These are phyloP conservation scores for Monilinia fructicola DNA, from an alignment of 2,329 filamentous ascomycete species.

Conservation along the genomic window DNA sequence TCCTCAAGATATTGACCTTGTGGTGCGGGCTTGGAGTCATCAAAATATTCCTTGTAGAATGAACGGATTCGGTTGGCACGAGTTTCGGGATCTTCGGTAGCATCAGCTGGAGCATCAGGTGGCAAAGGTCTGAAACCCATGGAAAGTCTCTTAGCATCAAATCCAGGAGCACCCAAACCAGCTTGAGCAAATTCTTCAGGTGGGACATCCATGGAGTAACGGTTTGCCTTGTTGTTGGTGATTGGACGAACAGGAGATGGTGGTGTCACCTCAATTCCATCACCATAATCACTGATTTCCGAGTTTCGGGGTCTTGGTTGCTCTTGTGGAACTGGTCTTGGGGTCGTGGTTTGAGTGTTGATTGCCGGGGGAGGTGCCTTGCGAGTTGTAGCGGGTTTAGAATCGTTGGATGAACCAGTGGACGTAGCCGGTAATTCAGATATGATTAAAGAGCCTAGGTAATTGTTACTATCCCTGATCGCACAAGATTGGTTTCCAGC, in stretches of 20 bases:
- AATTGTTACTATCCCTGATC: constrained; percentile 38
- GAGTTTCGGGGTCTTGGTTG: constrained; percentile 46
- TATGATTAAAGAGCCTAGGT: constrained; percentile 36
- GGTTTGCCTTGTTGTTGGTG: constrained; percentile 32
- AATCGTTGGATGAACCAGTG: constrained; percentile 10
- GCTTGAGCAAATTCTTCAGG: constrained; percentile 42
- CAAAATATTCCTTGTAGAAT: constrained; percentile 99
- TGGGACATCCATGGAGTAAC: constrained; percentile 42
- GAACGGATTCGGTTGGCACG: constrained; percentile 95
- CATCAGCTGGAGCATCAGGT: constrained; percentile 68
- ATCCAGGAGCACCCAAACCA: constrained; percentile 55
- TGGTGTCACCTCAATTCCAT: constrained; percentile 48
- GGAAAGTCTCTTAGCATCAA: constrained; percentile 60
- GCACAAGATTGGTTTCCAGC: constrained; percentile 25
- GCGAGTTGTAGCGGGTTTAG: constrained; percentile 24
- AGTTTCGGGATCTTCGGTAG: constrained; percentile 86
- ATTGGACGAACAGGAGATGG: constrained; percentile 45
- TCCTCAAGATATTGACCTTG: constrained; percentile 68
- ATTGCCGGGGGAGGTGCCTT: constrained; percentile 23
- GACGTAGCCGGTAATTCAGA: too few relatives aligned
- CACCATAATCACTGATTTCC: constrained; percentile 52
- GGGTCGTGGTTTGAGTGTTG: constrained; percentile 39
- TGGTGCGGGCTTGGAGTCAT: constrained; percentile 63
- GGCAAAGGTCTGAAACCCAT: constrained; percentile 81
- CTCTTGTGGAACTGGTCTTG: constrained; percentile 43